Evolutionary conservation across 805 yeast species (phyloP), one percentile per base, ranked within the genome.

Genomic region (Candida coquimbonensis): DNA sequence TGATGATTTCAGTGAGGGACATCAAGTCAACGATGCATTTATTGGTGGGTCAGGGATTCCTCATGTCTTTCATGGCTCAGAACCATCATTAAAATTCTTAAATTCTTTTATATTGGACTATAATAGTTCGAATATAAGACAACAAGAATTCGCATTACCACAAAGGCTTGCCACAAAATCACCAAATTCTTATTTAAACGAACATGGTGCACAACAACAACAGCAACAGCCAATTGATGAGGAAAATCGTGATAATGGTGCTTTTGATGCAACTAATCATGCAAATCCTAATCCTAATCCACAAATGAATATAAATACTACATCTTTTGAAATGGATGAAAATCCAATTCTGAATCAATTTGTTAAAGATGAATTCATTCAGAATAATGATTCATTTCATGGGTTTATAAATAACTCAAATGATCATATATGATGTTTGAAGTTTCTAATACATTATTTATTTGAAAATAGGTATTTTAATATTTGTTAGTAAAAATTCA

Each of bases 1-100:
- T 63, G 91, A 83, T 47, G 95, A 86, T 63, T 86, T 86, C 53
- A 80, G 87, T 48, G 93, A 85, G 55, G 90, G 87, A 13, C 88
- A 83, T 56, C 91, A 85, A 59, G 93, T 86, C 7, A 78, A 78
- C 45, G 74, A 73, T 47, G 91, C 93, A 0, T 78, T 69, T 57
- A 67, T 72, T 29, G 80, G 79, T 4, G 86, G 87, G 2, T 69
- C 78, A 4, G 73, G 75, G 19, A 69, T 79, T 13, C 89, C 90
- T 1, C 93, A 85, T 62, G 77, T 82, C 2, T 63, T 84, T 36
- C 80, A 77, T 24, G 93, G 91, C 1, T 60, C 68, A 11, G 70
- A 68, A 54, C 66, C 64, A 39, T 73, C 81, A 1, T 62, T 80
- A 41, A 73, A 71, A 49, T 77, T 71, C 50, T 67, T 80, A 64